Evolutionary conservation across 2,329 filamentous ascomycete genomes (phyloP), one percentile per base, ranked within the genome.

Genomic region (Coleophoma cylindrospora): DNA sequence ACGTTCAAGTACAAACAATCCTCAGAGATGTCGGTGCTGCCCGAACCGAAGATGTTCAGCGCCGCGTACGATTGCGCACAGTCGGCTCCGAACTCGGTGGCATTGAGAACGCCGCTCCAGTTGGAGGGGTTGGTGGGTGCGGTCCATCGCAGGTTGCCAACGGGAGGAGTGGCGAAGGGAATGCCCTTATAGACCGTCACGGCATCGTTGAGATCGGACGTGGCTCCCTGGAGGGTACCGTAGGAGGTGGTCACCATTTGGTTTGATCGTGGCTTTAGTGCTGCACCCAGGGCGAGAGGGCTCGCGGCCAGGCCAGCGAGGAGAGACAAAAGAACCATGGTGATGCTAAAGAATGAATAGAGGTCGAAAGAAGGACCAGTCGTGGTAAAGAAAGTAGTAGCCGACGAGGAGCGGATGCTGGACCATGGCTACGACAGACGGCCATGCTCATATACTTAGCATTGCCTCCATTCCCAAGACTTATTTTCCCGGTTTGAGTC

Each of bases 1-100:
- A 67, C 53, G 34, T 68, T 66, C 27, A 68, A 40, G 8, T 61
- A 63, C 5, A 67, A 50, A 46, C 64, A 68, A 45, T 68, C 65
- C 45, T 68, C 64, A 1, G 14, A n/a, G 11, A 38, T 38, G 7
- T 38, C 15, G 12, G 14, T 17, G 36, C 7, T n/a, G 13, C 36
- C 36, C 2, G 36, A 38, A 7, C 14, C 7, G 36, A 38, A 38
- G 36, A 38, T 7, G 14, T 4, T 7, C 7, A 38, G 7, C 2
- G 13, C 15, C 5, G 36, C 6, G 36, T 38, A n/a, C 14, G 36
- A 38, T 13, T 38, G 36, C 5, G 36, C 14, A 12, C 36, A 38
- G 14, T 38, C 14, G 15, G 36, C 14, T n/a, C 36, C 36, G 12
- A 38, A 38, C 12, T 3, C 15, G 7, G 36, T 38, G 13, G 36